Conservation (phyloP, 2,329 filamentous ascomycete species). For the Neoascochyta sp. region DNA sequence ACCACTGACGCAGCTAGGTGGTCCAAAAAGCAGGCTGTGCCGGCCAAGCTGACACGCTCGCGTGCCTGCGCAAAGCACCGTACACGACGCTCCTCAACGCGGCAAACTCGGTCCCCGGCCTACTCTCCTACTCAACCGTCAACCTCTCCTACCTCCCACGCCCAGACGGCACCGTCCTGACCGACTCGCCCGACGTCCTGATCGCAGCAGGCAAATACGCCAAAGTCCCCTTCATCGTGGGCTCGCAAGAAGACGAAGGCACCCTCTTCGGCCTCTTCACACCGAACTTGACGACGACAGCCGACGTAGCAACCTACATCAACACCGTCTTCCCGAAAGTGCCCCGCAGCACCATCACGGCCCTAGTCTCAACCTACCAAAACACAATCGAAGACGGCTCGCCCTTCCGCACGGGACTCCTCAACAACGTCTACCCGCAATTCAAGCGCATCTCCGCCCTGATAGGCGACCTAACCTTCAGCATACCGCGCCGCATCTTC, state of each 20-base stretch:
- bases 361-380: constrained; percentile 61
- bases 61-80: constrained; percentile 47
- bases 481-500: constrained; percentile 63
- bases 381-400: constrained; percentile 57
- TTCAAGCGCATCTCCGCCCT: constrained; percentile 75
- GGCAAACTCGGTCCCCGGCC: constrained; percentile 64
- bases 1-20: constrained; percentile 53
- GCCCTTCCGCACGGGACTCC: constrained; percentile 64
- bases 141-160: constrained; percentile 71
- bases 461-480: constrained; percentile 72
- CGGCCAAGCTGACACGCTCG: constrained; percentile 42
- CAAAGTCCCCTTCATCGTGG: constrained; percentile 62
- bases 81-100: constrained; percentile 56
- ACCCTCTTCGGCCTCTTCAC: constrained; percentile 71
- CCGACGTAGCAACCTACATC: constrained; percentile 61
- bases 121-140: constrained; percentile 65
- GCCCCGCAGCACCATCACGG: constrained; percentile 51
- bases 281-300: constrained; percentile 61
- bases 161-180: constrained; percentile 63
- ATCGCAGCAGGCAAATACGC: constrained; percentile 53
- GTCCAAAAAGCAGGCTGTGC: constrained; percentile 47
- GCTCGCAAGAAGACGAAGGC: constrained; percentile 77
- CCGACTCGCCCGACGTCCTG: constrained; percentile 60
- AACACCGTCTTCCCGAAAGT: constrained; percentile 57
- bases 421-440: constrained; percentile 72